Base-by-base conservation (phyloP, 495 filamentous ascomycete genomes). In the Hyphodiscus hymeniophilus region DNA sequence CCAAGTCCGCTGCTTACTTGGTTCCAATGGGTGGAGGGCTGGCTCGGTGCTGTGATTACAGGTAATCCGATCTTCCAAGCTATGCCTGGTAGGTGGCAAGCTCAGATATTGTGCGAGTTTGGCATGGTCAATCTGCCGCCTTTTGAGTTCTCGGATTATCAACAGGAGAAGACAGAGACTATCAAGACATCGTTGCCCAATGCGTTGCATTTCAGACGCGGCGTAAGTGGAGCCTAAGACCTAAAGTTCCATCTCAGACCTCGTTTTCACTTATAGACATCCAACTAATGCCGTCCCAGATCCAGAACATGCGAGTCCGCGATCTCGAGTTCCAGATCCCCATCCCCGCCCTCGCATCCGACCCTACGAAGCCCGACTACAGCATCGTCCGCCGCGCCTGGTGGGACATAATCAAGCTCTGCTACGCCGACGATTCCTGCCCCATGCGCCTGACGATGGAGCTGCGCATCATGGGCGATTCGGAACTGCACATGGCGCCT, bases 371-470 rank as follows among this genome's bases (percentile, higher is more conserved):
- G 52, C 57, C 68, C 0, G 68, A 75, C 56, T 73, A 58, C 52
- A 55, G 52, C 13, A 54, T 69, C 18, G 66, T 71, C 2, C 70
- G 68, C 43, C 50, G 57, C 7, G 73, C 73, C 1, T 75, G 73
- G 73, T 77, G 73, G 73, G 73, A 75, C 36, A 68, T 66, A 7
- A 72, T 77, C 44, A 60, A 67, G 1, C 58, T 68, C 0, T 62
- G 65, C 11, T 74, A 77, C 52, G 50, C 54, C 17, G 55, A 68
- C 34, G 62, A 62, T 5, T 66, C 60, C 7, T 60, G 55, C 38
- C 69, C 73, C 0, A 72, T 76, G 66, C 68, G 74, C 2, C 61
- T 78, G 30, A 63, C 70, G 0, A 62, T 78, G 7, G 74, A 78
- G 50, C 52, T 77, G 64, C 64, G 74, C 38, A 74, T 76, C 50